Evolutionary conservation across 257 asterid genomes (phyloP).

Genomic region (Paulownia fortunei): DNA sequence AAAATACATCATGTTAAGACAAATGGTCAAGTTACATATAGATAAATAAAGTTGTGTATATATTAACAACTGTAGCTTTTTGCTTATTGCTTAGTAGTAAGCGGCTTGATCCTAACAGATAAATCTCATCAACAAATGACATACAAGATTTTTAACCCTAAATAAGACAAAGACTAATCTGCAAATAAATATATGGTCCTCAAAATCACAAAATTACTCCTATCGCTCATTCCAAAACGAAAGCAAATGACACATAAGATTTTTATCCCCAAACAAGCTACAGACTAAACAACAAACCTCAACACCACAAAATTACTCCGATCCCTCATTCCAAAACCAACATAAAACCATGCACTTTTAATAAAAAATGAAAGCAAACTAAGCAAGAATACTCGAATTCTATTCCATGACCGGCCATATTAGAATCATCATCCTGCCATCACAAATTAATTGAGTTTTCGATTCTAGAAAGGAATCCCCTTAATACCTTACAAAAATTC

Average conservation of each 20-base stretch:
- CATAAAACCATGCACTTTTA: not conserved
- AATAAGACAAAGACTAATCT: no score
- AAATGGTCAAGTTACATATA: no score
- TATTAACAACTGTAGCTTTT: no score
- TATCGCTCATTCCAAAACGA: not conserved
- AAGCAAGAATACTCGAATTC: not conserved
- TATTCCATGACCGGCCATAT: slow-evolving; percentile 18
- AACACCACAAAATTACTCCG: not conserved
- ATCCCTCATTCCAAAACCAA: slow-evolving; percentile 2
- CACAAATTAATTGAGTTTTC: slow-evolving; percentile 1
- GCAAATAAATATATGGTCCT: no score
- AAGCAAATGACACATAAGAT: not conserved
- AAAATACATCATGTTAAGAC: no score
- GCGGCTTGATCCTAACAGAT: no score
- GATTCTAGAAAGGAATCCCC: slow-evolving; percentile 9
- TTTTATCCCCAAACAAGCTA: not conserved
- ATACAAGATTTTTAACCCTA: no score
- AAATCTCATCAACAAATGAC: no score
- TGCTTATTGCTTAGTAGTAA: no score
- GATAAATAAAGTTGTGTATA: no score
- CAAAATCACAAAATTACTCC: no score
- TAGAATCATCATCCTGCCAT: slow-evolving; percentile 23
- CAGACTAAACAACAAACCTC: slow-evolving; percentile 9
- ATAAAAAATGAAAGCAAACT: slow-evolving; percentile 8
- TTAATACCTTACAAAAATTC: slow-evolving; percentile 27